A percentile compares a stretch with the other conserved stretches of the same genome.
Evolutionary conservation across 257 asterid genomes (phyloP).

Genomic region (Solanum clarkiae): DNA sequence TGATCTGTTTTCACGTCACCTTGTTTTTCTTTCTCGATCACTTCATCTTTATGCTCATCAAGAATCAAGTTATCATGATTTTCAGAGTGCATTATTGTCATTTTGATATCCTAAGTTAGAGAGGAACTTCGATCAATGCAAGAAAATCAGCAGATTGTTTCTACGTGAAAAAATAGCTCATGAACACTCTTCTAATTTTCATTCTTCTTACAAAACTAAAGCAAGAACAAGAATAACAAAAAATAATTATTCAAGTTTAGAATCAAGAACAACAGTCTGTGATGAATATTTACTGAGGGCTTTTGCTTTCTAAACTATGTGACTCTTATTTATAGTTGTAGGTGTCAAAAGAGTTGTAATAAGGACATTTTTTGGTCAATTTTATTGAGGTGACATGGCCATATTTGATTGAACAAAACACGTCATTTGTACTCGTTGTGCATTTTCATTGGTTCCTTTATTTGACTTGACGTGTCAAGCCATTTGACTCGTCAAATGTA

Average conservation of each 20-base stretch:
- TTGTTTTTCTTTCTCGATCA: not conserved
- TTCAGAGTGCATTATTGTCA: not conserved
- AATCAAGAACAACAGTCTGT: not conserved
- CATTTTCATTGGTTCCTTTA: no score
- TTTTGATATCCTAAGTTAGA: not conserved
- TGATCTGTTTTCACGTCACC: not conserved
- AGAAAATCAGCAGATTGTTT: not conserved
- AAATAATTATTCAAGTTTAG: no score
- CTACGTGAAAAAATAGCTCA: not conserved
- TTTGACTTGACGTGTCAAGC: not conserved
- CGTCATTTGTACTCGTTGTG: no score
- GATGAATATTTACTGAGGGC: not conserved
- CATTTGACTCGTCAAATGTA: not conserved
- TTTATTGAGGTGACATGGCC: not conserved
- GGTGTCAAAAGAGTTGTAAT: not conserved
- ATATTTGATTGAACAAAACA: no score
- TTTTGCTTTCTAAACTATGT: not conserved
- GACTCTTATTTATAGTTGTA: not conserved
- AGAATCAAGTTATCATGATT: not conserved
- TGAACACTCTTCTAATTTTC: not conserved
- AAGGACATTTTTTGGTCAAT: no score
- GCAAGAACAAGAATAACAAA: no score
- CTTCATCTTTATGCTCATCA: not conserved
- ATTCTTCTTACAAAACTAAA: not conserved
- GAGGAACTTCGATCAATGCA: not conserved